Percentiles rank a stretch among this genome's conserved stretches.
These are phyloP conservation scores for Malus hybrid DNA, from an alignment of 331 rosid species.

Conservation along the genomic window DNA sequence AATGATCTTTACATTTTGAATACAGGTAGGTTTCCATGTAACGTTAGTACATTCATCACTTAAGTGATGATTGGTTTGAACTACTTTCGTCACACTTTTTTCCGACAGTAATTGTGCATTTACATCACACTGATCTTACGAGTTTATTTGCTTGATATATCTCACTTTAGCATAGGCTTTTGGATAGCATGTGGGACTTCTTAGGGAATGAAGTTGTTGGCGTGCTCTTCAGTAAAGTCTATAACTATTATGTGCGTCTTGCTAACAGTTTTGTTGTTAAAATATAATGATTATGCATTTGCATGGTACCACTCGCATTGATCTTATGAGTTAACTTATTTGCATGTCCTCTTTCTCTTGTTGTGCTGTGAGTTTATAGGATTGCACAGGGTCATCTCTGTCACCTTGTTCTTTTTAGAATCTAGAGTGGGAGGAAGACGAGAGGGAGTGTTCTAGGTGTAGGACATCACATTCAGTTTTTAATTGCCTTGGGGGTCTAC, in stretches of 20 bases:
- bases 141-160: neutral
- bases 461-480: neutral
- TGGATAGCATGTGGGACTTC: neutral
- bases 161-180: neutral
- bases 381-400: neutral
- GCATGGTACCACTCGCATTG: neutral
- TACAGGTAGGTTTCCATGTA: conserved; percentile 51
- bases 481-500: neutral
- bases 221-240: neutral
- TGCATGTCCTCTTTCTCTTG: neutral
- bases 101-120: neutral
- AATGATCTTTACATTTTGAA: conserved; percentile 91
- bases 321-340: neutral
- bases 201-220: neutral
- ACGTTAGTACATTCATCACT: neutral
- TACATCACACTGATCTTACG: neutral
- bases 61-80: neutral
- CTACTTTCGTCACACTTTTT: neutral
- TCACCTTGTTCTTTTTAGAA: neutral
- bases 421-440: neutral
- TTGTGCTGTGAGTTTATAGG: neutral
- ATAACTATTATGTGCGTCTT: neutral
- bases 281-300: neutral
- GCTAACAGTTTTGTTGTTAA: neutral
- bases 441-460: neutral